Base-by-base conservation (phyloP, 805 yeast species). In the Ogataea kodamae region DNA sequence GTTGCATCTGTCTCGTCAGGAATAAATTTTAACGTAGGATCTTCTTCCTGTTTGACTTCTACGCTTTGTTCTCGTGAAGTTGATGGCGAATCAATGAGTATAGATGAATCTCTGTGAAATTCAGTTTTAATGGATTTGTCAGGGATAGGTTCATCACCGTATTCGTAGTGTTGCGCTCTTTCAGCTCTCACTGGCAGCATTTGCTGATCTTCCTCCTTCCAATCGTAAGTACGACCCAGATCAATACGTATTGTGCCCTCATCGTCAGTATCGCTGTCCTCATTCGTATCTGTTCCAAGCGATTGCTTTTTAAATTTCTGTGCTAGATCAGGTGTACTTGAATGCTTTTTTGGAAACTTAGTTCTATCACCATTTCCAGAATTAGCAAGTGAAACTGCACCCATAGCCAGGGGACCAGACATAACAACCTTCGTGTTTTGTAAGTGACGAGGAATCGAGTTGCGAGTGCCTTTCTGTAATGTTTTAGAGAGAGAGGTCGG, bases 371-470 rank as follows among this genome's bases (percentile, higher is more conserved):
- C 6, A 17, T 28, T 28, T 25, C 26, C 13, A 19, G 38, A 23
- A 7, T 46, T 49, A 4, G 70, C 70, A 41, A 71, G 46, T 2
- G 74, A 60, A 3, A 73, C 76, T 1, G 73, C 65, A 9, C 87
- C 88, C 22, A 80, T 69, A 5, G 89, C 75, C 35, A 84, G 62
- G 0, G 90, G 87, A 11, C 94, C 94, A 1, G 83, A 65, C 3
- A 82, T 70, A 5, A 83, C 80, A 22, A 82, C 62, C 46, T 77
- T 82, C 0, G 89, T 81, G 13, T 70, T 70, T 22, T 41, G 45
- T 15, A 50, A 28, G 30, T 24, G 65, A 63, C 53, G 65, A 59
- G 46, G 61, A 45, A 42, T 18, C 9, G 22, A n/a, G 9, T 12
- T 8, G n/a, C 16, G 18, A 10, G 22, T 11, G 15, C 72, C 64